phyloP scores from a whole-genome alignment of 768 basidiomycete genomes.

The Sistotremastrum suecicum region DNA sequence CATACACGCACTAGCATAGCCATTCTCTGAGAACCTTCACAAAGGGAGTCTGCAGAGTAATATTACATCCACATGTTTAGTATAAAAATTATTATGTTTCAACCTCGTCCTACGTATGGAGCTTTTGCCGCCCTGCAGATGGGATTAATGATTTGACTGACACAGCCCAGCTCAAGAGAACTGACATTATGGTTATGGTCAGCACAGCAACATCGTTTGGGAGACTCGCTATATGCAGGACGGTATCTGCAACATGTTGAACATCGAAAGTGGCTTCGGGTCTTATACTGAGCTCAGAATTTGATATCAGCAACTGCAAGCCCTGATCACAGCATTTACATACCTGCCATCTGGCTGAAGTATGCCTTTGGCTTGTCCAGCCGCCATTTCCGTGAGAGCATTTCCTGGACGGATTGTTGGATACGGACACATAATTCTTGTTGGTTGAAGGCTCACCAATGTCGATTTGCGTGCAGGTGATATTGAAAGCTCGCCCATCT shows the following conservation, averaged over 20 bases:
- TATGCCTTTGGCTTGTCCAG: slow-evolving; percentile 30
- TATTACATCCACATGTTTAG: too few relatives aligned
- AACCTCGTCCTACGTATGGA: too few relatives aligned
- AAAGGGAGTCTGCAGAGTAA: too few relatives aligned
- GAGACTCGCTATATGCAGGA: slow-evolving; percentile 59
- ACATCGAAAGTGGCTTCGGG: slow-evolving; percentile 59
- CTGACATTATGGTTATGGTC: slow-evolving; percentile 62
- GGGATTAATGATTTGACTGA: too few relatives aligned
- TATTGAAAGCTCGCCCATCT: slow-evolving; percentile 59
- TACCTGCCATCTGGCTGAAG: slow-evolving; percentile 56
- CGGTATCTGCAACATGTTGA: slow-evolving; percentile 51
- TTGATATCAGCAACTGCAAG: not conserved
- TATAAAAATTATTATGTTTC: too few relatives aligned
- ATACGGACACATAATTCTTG: not conserved
- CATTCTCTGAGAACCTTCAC: too few relatives aligned
- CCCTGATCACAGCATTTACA: slow-evolving; percentile 2
- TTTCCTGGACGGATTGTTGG: slow-evolving; percentile 34
- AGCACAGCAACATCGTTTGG: slow-evolving; percentile 59
- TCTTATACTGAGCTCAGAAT: slow-evolving; percentile 1
- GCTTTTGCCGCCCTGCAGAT: too few relatives aligned
- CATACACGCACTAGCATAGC: too few relatives aligned
- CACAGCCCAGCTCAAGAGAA: slow-evolving; percentile 1
- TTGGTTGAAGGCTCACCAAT: slow-evolving; percentile 35
- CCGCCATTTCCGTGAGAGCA: slow-evolving; percentile 49
- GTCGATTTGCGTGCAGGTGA: slow-evolving; percentile 72